Percentiles rank a stretch among this genome's conserved stretches.
Evolutionary conservation across 306 rosid species (phyloP).

Genomic region (Vigna radiata): DNA sequence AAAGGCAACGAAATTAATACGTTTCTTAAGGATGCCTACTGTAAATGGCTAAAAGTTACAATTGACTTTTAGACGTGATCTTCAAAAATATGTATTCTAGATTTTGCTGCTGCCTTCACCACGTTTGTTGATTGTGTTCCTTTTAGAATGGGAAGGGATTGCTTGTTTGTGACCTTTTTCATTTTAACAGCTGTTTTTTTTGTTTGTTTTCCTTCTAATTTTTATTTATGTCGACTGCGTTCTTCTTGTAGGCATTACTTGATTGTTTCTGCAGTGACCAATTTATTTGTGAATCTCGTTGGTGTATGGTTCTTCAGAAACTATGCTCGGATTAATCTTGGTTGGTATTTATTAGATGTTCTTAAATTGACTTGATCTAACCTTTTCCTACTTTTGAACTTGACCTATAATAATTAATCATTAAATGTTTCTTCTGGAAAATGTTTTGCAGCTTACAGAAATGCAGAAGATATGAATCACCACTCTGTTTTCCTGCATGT

Average conservation of each 20-base stretch:
- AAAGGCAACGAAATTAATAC: neutral
- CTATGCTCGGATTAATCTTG: conserved; percentile 92
- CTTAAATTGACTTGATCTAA: conserved; percentile 34
- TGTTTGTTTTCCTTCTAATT: neutral
- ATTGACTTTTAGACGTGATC: neutral
- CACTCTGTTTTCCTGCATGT: conserved; percentile 94
- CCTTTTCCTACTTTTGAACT: conserved; percentile 28
- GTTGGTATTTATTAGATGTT: conserved; percentile 56
- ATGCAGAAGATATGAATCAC: conserved; percentile 96
- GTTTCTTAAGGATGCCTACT: neutral
- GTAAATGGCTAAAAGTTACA: conserved; percentile 7
- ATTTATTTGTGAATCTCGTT: conserved; percentile 91
- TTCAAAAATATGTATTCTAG: neutral
- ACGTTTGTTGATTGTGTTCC: conserved; percentile 34
- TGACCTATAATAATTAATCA: conserved; percentile 4
- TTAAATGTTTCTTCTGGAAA: conserved; percentile 43
- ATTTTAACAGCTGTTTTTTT: conserved; percentile 1
- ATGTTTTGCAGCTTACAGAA: conserved; percentile 79
- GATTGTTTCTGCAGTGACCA: conserved; percentile 93
- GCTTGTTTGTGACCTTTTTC: conserved; percentile 13
- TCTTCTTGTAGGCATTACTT: conserved; percentile 85
- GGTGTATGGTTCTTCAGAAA: conserved; percentile 99
- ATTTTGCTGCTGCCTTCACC: conserved; percentile 27
- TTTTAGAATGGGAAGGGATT: conserved; percentile 3
- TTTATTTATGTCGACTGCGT: conserved; percentile 44